Percentiles rank a stretch among this genome's conserved stretches.
These are phyloP conservation scores for Arthrobotrys entomopaga DNA, from an alignment of 2,329 filamentous ascomycete species.

Conservation along the genomic window DNA sequence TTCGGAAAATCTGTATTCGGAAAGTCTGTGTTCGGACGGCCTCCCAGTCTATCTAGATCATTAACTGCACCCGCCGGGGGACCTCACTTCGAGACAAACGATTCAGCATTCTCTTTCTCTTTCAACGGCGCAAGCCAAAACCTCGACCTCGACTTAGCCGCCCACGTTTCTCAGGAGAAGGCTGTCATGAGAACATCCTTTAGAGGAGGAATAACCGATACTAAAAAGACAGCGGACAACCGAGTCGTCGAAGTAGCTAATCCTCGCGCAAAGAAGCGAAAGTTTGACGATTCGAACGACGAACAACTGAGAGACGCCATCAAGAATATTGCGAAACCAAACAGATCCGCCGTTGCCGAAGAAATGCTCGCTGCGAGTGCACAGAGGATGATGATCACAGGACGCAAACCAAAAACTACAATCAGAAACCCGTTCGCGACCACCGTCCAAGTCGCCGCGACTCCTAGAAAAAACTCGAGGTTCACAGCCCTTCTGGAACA, in stretches of 20 bases:
- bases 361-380: slow-evolving; percentile 75
- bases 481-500: slow-evolving; percentile 27
- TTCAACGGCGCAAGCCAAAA: slow-evolving; percentile 34
- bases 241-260: slow-evolving; percentile 47
- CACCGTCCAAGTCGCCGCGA: slow-evolving; percentile 58
- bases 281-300: slow-evolving; percentile 69
- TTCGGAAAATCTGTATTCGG: slow-evolving; percentile 11
- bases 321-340: slow-evolving; percentile 77
- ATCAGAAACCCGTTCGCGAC: slow-evolving; percentile 61
- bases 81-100: slow-evolving; percentile 33
- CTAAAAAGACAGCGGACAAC: slow-evolving; percentile 44
- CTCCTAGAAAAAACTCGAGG: slow-evolving; percentile 57
- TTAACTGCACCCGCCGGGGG: slow-evolving; percentile 29
- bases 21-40: slow-evolving; percentile 22
- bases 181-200: slow-evolving; percentile 49
- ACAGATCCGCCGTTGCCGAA: slow-evolving; percentile 75
- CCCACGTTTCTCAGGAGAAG: slow-evolving; percentile 48
- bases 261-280: slow-evolving; percentile 57
- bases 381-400: slow-evolving; percentile 66
- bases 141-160: slow-evolving; percentile 33
- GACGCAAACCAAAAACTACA: slow-evolving; percentile 68
- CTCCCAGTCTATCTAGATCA: slow-evolving; percentile 34
- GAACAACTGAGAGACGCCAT: slow-evolving; percentile 78
- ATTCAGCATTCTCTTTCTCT: slow-evolving; percentile 40
- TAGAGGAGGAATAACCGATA: slow-evolving; percentile 52